Evolutionary conservation across 1,139 yeast species (phyloP), one percentile per base, ranked within the genome.

Genomic region (Yamadazyma membranifaciens): DNA sequence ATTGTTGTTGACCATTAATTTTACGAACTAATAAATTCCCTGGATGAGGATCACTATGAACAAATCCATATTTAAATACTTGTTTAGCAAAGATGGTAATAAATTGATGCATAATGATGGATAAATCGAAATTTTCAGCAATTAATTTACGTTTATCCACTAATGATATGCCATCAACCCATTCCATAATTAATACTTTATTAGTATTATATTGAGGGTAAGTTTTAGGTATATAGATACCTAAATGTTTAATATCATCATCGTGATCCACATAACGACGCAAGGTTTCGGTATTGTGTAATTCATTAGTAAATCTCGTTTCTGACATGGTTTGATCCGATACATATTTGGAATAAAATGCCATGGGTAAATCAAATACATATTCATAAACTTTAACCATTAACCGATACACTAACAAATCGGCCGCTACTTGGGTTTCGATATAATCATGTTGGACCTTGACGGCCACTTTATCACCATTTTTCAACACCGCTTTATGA

Each of bases 11-110:
- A 9, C 70, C 69, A 1, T 58, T 51, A 1, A 52, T 44, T 22
- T 63, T 60, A 24, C 65, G 54, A 2, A 81, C 77, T 43, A 85
- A 57, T 45, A 86, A 60, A 55, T 86, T 86, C 3, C 95, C 95
- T 1, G 94, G 94, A 55, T 86, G 95, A 6, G 92, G 87, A 56
- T 86, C 95, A 39, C 89, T 80, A 57, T 86, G 94, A 12, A 86
- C 81, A 45, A 79, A 70, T 6, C 94, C 94, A 77, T 87, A 85
- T 33, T 74, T 68, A 57, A 84, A 86, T 25, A 84, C 81, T 63
- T 83, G 91, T 44, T 77, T 75, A 6, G 87, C 81, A 49, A 82
- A 82, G 12, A 81, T 65, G 26, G 66, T 65, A 34, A 81, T 60
- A 48, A 83, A 75, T 42, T 73, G 76, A 14, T 67, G 60, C 78